Evolutionary conservation across 768 basidiomycete species (phyloP).

Genomic region (Leccinum arenicola): DNA sequence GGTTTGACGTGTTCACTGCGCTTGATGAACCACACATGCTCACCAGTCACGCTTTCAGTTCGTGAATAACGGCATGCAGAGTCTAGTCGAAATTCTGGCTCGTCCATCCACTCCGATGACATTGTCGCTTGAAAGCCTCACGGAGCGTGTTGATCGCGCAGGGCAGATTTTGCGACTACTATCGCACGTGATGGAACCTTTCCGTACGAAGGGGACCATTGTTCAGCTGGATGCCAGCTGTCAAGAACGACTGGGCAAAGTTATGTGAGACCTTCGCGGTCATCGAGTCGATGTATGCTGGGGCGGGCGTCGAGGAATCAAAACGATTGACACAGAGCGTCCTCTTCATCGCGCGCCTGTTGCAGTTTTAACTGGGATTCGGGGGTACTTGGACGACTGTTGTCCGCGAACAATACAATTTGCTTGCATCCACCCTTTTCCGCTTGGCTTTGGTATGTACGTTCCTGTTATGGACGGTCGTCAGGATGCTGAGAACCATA

Average conservation of each 20-base stretch:
- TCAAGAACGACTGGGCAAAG: conserved; percentile 57
- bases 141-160: conserved; percentile 47
- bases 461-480: conserved; percentile 1
- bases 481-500: not conserved
- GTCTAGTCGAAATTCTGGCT: conserved; percentile 55
- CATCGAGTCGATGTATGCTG: conserved; percentile 36
- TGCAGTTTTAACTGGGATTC: conserved; percentile 75
- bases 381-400: conserved; percentile 54
- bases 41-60: conserved; percentile 43
- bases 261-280: conserved; percentile 41
- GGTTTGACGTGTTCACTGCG: conserved; percentile 36
- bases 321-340: conserved; percentile 40
- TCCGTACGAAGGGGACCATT: conserved; percentile 47
- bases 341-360: conserved; percentile 59
- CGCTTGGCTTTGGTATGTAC: conserved; percentile 50
- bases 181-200: conserved; percentile 64
- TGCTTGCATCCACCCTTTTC: conserved; percentile 44
- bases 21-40: not conserved
- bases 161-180: conserved; percentile 71
- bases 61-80: conserved; percentile 69
- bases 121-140: conserved; percentile 29
- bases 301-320: conserved; percentile 19
- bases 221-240: conserved; percentile 44
- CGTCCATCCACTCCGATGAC: conserved; percentile 23
- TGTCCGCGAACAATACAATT: conserved; percentile 47